Percentiles rank a stretch among this genome's conserved stretches.
Conservation (phyloP, 176 grass and related monocot genomes). For the Zoysia japonica region DNA sequence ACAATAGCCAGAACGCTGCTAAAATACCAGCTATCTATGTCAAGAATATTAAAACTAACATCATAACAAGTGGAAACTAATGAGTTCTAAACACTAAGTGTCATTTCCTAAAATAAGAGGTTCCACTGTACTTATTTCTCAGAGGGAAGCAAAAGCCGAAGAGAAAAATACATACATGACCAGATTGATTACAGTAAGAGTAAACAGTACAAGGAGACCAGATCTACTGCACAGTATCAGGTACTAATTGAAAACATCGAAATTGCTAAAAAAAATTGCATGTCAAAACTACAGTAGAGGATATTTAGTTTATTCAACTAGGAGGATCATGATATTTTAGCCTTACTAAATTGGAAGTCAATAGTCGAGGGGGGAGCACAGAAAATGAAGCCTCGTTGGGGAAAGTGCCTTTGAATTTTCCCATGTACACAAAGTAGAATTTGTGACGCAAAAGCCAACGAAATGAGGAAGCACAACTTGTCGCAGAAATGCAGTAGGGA, state of each 20-base stretch:
- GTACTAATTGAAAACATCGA: slow-evolving; percentile 19
- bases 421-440: slow-evolving; percentile 22
- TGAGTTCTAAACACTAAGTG: slow-evolving; percentile 10
- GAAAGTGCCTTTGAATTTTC: slow-evolving; percentile 17
- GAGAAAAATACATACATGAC: slow-evolving; percentile 1
- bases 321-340: slow-evolving; percentile 39
- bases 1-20: neutral
- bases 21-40: slow-evolving; percentile 5
- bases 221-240: slow-evolving; percentile 55
- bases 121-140: neutral
- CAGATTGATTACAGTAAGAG: slow-evolving; percentile 23
- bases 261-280: slow-evolving; percentile 28
- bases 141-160: neutral
- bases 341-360: slow-evolving; percentile 27
- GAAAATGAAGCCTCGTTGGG: slow-evolving; percentile 31
- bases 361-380: slow-evolving; percentile 14
- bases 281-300: neutral
- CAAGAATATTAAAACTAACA: neutral
- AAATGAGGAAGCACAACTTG: slow-evolving; percentile 19
- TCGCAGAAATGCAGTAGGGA: slow-evolving; percentile 18
- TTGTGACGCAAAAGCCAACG: slow-evolving; percentile 17
- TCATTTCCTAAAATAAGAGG: neutral
- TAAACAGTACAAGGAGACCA: slow-evolving; percentile 34
- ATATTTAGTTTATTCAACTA: slow-evolving; percentile 34
- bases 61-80: slow-evolving; percentile 18